Evolutionary conservation across 2,329 filamentous ascomycete species (phyloP).

Genomic region (Coleophoma cylindrospora): DNA sequence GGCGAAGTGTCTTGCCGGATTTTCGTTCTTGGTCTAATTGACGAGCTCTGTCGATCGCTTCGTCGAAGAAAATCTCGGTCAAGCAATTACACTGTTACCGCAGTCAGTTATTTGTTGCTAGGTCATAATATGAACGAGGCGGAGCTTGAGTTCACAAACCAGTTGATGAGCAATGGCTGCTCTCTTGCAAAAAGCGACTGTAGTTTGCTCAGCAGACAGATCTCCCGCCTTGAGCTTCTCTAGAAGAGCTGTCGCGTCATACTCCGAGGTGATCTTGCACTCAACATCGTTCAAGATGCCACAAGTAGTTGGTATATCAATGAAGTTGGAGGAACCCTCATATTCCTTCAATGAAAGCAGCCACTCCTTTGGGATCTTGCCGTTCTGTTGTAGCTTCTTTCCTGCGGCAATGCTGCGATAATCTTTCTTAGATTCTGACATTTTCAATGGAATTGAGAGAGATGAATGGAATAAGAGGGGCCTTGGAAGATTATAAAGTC

Average conservation of each 20-base stretch:
- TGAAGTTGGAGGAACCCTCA: conserved; percentile 10
- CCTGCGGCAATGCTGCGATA: conserved; percentile 14
- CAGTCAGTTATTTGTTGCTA: neutral
- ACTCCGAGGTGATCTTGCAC: conserved; percentile 12
- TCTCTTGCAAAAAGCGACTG: conserved; percentile 41
- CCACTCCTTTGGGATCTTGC: conserved; percentile 18
- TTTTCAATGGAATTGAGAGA: conserved; percentile 4
- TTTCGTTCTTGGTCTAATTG: conserved; percentile 39
- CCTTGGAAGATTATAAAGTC: too few species aligned
- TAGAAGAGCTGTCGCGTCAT: conserved; percentile 17
- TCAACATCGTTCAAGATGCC: conserved; percentile 13
- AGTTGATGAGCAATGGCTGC: conserved; percentile 42
- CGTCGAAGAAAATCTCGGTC: conserved; percentile 41
- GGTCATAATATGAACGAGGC: neutral
- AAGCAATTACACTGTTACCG: conserved; percentile 32
- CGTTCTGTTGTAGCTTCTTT: conserved; percentile 12
- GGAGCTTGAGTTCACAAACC: conserved; percentile 20
- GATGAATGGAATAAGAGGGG: neutral
- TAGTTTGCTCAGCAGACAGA: conserved; percentile 28
- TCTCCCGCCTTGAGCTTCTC: conserved; percentile 11
- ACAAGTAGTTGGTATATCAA: conserved; percentile 16
- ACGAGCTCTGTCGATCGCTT: conserved; percentile 35
- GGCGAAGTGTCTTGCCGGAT: conserved; percentile 39
- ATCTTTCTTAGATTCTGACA: conserved; percentile 8
- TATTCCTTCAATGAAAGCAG: conserved; percentile 5